Evolutionary conservation across 306 rosid genomes (phyloP), one percentile per base, ranked within the genome.

Genomic region (Rosa chinensis): DNA sequence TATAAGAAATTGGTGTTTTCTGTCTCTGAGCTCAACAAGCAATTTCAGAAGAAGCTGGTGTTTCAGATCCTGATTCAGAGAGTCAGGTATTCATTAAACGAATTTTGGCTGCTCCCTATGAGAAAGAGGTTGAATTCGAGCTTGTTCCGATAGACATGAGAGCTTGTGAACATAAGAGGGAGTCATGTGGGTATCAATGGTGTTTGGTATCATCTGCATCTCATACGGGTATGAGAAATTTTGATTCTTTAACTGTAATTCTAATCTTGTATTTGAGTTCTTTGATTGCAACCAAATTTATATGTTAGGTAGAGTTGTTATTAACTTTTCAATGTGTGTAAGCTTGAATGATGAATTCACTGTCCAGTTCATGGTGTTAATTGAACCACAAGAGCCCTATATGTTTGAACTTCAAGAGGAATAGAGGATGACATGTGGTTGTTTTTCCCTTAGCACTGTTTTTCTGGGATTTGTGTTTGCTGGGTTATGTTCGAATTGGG

Each of bases 361-460:
- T 39, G 21, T 67, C 16, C 28, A 40, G 3, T 67, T 67, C 48
- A 1, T 66, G 23, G 44, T 37, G 71, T 63, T 39, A 17, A 66
- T 39, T 14, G n/a, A 35, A 16, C 37, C 70, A 35, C 43, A 35
- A 32, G 20, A 10, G 70, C 2, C 49, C 11, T 40, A 20, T 66
- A 2, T 66, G 42, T 66, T 40, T 17, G 17, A 39, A 39, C 23
- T 39, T 69, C 73, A 69, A 28, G 32, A 28, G 32, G 32, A 28
- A 28, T 28, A 39, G 72, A 67, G 47, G 72, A 67, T 67, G 50
- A 39, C 72, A 40, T 43, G 10, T 67, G 70, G 73, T 17, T 42
- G 23, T 21, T 45, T 21, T 21, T 25, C 20, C 3, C 2, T 44
- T 21, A 62, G 23, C 10, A 3, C n/a, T 48, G 4, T 14, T 16